Evolutionary conservation across 164 flowering plant genomes (phyloP), one percentile per base, ranked within the genome.

Genomic region (Annona squamosa): DNA sequence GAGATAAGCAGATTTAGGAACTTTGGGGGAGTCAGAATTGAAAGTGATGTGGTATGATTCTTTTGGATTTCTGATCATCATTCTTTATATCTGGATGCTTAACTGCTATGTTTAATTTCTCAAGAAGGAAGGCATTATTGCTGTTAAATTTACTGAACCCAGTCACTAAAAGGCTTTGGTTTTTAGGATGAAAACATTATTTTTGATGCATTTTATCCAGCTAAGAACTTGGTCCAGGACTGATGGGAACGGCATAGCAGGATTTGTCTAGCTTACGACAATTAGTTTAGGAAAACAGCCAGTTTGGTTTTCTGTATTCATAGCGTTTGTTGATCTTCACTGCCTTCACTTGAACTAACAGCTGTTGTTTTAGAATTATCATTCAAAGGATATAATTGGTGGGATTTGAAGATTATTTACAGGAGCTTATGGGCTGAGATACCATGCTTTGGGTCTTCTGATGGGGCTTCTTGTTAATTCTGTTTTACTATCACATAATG

Each of bases 21-120:
- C 66, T 90, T 89, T 76, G 98, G 97, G 48, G 98, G 98, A 62
- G 94, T 94, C 77, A 88, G 98, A 76, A 94, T 94, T 70, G 98
- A 94, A 85, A 94, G 98, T 77, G 94, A 91, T 80, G 81, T 94
- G 98, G 98, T 93, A 88, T 52, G 73, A 52, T 12, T 37, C 18
- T 44, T 44, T 10, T 43, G 16, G 46, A 67, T 52, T 16, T 10
- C 59, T 52, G 59, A 9, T 52, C 9, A 52, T 52, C 13, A 52
- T 5, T 52, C 9, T 9, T 9, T 9, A 9, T 10, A 9, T 10
- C 9, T 52, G 13, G 59, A 10, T 2, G 59, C 13, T 10, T 9
- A 52, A 52, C 59, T 52, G 13, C 9, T 9, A 52, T 52, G 9
- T 48, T 52, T 52, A 52, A 52, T 52, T 9, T 52, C 59, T 52